phyloP scores from a whole-genome alignment of 768 basidiomycete genomes.

The Termitomyces sp. region DNA sequence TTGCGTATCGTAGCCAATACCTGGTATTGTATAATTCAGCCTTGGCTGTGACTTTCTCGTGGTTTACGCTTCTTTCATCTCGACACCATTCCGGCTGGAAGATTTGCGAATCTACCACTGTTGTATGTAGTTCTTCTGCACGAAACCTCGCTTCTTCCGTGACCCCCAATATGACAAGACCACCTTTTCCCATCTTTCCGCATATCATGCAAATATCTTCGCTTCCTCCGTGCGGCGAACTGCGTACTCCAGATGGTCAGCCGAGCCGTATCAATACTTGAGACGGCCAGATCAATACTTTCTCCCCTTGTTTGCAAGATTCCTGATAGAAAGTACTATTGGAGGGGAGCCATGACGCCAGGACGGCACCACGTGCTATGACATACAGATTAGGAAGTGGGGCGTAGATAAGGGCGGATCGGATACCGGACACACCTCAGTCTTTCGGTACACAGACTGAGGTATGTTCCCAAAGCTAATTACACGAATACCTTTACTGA shows the following conservation, averaged over 20 bases:
- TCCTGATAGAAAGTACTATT: too few relatives aligned
- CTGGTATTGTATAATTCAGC: conserved; percentile 40
- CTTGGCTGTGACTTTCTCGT: conserved; percentile 37
- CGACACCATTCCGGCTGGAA: conserved; percentile 35
- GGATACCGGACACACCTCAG: too few relatives aligned
- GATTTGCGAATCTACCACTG: conserved; percentile 33
- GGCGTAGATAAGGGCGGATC: too few relatives aligned
- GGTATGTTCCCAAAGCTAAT: too few relatives aligned
- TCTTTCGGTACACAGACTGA: too few relatives aligned
- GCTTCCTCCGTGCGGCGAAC: conserved; percentile 48
- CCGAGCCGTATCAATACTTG: conserved; percentile 46
- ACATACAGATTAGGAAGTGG: too few relatives aligned
- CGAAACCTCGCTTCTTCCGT: conserved; percentile 38
- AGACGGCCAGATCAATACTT: conserved; percentile 51
- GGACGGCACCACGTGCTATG: too few relatives aligned
- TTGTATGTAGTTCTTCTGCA: conserved; percentile 22
- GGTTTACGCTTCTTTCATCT: conserved; percentile 30
- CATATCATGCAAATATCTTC: conserved; percentile 41
- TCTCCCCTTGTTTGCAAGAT: conserved; percentile 36
- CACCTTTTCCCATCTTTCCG: conserved; percentile 44
- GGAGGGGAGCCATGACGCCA: too few relatives aligned
- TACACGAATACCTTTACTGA: too few relatives aligned
- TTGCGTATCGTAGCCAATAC: conserved; percentile 33
- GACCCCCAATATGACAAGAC: conserved; percentile 26
- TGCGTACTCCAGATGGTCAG: conserved; percentile 48